phyloP scores from a whole-genome alignment of 1,284 basidiomycete genomes.

The Gymnopus androsaceus region DNA sequence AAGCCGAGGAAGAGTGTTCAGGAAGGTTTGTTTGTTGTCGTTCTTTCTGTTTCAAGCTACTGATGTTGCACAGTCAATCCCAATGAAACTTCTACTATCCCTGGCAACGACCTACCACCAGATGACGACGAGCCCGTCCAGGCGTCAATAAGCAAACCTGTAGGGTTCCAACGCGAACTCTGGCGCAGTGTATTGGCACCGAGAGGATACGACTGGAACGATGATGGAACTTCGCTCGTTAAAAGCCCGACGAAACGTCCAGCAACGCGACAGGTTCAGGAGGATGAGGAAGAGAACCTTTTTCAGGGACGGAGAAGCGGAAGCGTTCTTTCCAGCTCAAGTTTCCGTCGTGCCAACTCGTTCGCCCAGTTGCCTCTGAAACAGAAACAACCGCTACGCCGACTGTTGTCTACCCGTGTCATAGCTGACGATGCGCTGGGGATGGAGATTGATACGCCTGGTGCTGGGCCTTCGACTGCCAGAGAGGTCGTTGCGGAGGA shows the following conservation, averaged over 20 bases:
- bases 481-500: background rate
- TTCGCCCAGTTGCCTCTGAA: slow-evolving; percentile 42
- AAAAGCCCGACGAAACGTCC: slow-evolving; percentile 58
- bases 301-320: slow-evolving; percentile 25
- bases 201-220: slow-evolving; percentile 61
- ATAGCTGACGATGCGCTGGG: background rate
- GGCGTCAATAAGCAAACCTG: slow-evolving; percentile 49
- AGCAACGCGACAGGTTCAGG: slow-evolving; percentile 24
- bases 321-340: slow-evolving; percentile 51
- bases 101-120: background rate
- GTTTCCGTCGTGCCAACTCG: slow-evolving; percentile 57
- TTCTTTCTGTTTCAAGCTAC: background rate
- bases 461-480: slow-evolving; percentile 14
- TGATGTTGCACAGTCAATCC: background rate
- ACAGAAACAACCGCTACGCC: slow-evolving; percentile 1
- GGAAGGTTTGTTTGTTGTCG: background rate
- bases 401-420: slow-evolving; percentile 13
- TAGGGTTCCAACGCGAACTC: slow-evolving; percentile 60
- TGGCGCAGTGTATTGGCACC: slow-evolving; percentile 67
- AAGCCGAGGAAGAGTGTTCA: slow-evolving; percentile 42
- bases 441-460: slow-evolving; percentile 15
- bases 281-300: slow-evolving; percentile 3
- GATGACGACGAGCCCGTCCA: slow-evolving; percentile 35
- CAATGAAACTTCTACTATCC: background rate
- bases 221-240: slow-evolving; percentile 46